A percentile compares a stretch with the other conserved stretches of the same genome.
These are phyloP conservation scores for Irpex sp. DNA, from an alignment of 1,284 basidiomycete genomes.

Conservation along the genomic window DNA sequence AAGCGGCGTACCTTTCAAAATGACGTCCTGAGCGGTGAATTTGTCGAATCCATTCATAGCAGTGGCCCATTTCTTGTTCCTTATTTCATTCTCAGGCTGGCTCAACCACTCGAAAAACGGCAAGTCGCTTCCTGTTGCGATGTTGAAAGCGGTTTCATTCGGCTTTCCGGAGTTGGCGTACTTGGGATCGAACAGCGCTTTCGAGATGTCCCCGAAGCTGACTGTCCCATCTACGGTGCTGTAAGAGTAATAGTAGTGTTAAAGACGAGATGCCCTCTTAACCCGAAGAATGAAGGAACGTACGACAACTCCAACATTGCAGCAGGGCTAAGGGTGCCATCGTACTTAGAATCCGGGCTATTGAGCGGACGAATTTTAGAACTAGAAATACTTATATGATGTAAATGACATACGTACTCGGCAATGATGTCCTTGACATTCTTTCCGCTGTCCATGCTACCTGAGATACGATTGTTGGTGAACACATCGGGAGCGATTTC, in stretches of 20 bases:
- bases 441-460: conserved; percentile 24
- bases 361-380: background rate
- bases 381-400: background rate
- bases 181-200: conserved; percentile 22
- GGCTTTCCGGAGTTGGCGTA: conserved; percentile 16
- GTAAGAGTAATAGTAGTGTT: background rate
- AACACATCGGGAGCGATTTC: conserved; percentile 27
- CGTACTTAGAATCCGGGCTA: conserved; percentile 20
- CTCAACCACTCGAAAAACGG: conserved; percentile 1
- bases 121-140: background rate
- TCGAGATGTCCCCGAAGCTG: conserved; percentile 22
- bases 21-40: background rate
- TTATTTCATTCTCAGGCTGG: background rate
- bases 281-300: background rate
- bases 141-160: conserved; percentile 15
- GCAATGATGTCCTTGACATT: conserved; percentile 10
- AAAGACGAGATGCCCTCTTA: background rate
- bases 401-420: background rate
- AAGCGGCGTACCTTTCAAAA: conserved; percentile 9
- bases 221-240: conserved; percentile 20
- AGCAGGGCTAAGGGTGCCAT: conserved; percentile 19
- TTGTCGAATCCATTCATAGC: background rate
- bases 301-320: conserved; percentile 5
- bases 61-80: background rate
- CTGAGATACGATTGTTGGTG: conserved; percentile 24